Evolutionary conservation across 2,329 filamentous ascomycete genomes (phyloP), one percentile per base, ranked within the genome.

Genomic region (Nemania serpens): DNA sequence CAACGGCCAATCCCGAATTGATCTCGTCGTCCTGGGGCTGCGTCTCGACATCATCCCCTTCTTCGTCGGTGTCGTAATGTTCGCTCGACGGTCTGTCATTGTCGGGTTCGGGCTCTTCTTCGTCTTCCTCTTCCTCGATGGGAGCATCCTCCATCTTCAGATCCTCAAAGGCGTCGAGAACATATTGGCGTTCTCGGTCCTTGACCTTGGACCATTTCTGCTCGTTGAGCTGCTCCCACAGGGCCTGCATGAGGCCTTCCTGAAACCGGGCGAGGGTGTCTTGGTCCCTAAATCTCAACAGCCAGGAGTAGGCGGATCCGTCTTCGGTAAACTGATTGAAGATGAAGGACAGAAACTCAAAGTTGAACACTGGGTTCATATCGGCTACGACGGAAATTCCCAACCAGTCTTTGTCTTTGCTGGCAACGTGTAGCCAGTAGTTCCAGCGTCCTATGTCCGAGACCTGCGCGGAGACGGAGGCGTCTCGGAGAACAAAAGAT

Each of bases 321-420:
- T 97, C 91, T 37, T 88, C 84, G 13, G 90, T 85, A 74, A 97
- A 98, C 74, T 97, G 93, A 72, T 99, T 99, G 84, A 99, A 99
- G 71, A 99, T 97, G 75, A 98, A 98, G 0, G 94, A 98, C n/a
- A 97, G 82, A 70, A 94, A 98, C 75, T 99, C 95, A 68, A 97
- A 98, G 78, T 98, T 98, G 81, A 98, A 99, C 18, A 99, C 93
- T 0, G 95, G 95, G 70, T 98, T 98, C 76, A 98, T 92, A 69
- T 99, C 95, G 6, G 91, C 89, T 33, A 93, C 82, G 33, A 99
- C 87, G 2, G 89, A 84, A 66, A 96, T 91, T 20, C 93, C 93
- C 2, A 99, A 81, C 91, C 93, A 97, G 55, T 93, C 88, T 70
- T 87, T 88, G 36, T 91, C 86, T 41, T 85, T 82, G 63, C 89